Conservation (phyloP, 345 rosid genomes). For the Moringa oleifera region DNA sequence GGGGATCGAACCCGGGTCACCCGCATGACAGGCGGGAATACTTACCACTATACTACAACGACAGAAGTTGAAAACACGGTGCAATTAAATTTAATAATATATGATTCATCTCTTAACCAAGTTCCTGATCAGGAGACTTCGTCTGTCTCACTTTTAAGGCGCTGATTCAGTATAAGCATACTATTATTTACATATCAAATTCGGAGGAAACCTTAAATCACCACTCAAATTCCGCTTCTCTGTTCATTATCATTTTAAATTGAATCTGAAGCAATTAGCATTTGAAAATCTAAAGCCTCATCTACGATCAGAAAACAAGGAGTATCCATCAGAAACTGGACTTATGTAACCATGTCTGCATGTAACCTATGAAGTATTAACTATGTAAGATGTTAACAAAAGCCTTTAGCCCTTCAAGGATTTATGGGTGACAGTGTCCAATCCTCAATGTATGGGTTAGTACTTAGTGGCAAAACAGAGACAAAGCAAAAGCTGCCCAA, state of each 20-base stretch:
- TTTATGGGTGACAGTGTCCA: neutral
- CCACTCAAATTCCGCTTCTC: too few relatives aligned
- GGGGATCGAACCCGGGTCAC: constrained; percentile 92
- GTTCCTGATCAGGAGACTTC: too few relatives aligned
- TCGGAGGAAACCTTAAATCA: too few relatives aligned
- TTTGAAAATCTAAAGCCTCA: neutral
- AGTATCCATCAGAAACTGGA: neutral
- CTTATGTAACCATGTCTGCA: neutral
- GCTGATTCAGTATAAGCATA: too few relatives aligned
- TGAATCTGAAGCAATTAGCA: too few relatives aligned
- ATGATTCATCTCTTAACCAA: too few relatives aligned
- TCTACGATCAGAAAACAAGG: neutral
- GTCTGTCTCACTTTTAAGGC: too few relatives aligned
- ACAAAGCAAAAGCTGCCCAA: neutral
- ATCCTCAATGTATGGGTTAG: neutral
- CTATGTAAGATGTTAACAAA: too few relatives aligned
- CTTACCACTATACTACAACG: constrained; percentile 86
- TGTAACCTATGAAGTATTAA: too few relatives aligned
- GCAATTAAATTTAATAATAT: too few relatives aligned
- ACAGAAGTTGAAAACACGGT: constrained; percentile 20
- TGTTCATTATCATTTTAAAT: too few relatives aligned
- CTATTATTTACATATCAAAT: too few relatives aligned
- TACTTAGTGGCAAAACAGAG: neutral
- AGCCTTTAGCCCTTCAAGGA: neutral
- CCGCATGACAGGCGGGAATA: constrained; percentile 83